Percentiles rank a stretch among this genome's conserved stretches.
Conservation (phyloP, 225 moss, liverwort and hornwort species). For the Ulota crispa region DNA sequence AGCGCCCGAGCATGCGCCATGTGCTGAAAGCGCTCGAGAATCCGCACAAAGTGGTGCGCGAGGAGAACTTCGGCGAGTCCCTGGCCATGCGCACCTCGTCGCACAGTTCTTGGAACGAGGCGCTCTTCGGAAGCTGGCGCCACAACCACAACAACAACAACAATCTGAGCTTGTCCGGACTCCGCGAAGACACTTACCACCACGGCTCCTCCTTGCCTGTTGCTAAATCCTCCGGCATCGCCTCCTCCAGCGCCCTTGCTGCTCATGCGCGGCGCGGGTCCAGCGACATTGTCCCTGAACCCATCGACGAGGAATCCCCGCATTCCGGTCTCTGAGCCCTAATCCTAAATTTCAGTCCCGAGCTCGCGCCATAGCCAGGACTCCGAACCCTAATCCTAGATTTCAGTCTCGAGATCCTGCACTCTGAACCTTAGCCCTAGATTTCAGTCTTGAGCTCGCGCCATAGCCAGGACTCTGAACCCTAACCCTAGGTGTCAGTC, state of each 20-base stretch:
- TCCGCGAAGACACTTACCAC: conserved; percentile 66
- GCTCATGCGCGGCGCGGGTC: conserved; percentile 75
- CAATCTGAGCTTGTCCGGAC: conserved; percentile 49
- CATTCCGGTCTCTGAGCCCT: background rate
- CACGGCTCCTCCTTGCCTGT: conserved; percentile 47
- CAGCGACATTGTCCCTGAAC: conserved; percentile 82
- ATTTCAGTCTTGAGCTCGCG: too few relatives aligned
- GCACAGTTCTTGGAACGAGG: conserved; percentile 98
- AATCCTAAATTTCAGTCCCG: background rate
- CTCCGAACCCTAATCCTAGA: too few relatives aligned
- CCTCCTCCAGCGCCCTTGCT: conserved; percentile 47
- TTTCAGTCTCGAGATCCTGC: too few relatives aligned
- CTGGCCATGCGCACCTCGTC: conserved; percentile 81
- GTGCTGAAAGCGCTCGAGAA: conserved; percentile 88
- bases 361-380: too few relatives aligned
- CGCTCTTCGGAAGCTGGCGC: conserved; percentile 93
- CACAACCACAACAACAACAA: conserved; percentile 57
- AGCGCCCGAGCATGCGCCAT: conserved; percentile 92
- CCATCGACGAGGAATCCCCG: conserved; percentile 47
- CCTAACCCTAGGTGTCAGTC: too few relatives aligned
- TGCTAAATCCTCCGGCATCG: conserved; percentile 44
- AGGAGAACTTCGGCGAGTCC: conserved; percentile 84
- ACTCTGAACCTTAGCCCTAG: too few relatives aligned
- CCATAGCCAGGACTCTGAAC: too few relatives aligned
- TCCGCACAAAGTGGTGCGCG: conserved; percentile 92